phyloP scores from a whole-genome alignment of 2,329 filamentous ascomycete genomes.

The Fusarium floridanum region DNA sequence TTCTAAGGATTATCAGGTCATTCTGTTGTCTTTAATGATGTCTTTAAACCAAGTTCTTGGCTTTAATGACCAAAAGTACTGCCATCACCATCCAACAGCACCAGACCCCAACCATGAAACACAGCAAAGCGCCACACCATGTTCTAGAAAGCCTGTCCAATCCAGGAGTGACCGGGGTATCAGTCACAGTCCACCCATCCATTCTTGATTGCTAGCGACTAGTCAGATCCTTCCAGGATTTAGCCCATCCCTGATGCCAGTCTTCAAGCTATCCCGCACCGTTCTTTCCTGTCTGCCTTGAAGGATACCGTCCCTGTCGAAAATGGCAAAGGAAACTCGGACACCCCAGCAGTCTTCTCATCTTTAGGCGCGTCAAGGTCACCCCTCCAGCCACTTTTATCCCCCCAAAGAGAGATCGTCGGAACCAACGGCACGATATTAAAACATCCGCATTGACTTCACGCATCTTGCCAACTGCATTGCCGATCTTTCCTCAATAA shows the following conservation, averaged over 20 bases:
- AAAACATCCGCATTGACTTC: not conserved
- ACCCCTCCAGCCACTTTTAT: not conserved
- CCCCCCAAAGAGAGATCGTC: not conserved
- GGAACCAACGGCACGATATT: not conserved
- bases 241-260: too few species aligned
- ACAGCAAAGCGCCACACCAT: not conserved
- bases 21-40: not conserved
- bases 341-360: too few species aligned
- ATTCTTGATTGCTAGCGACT: too few species aligned
- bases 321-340: too few species aligned
- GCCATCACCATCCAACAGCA: not conserved
- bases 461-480: not conserved
- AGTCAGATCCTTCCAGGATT: too few species aligned
- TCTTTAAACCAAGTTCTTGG: not conserved
- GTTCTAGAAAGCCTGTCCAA: not conserved
- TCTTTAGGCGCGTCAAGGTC: not conserved
- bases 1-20: not conserved
- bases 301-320: too few species aligned
- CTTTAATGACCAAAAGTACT: not conserved
- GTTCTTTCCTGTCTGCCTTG: too few species aligned
- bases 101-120: not conserved
- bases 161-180: not conserved
- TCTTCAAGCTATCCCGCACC: too few species aligned
- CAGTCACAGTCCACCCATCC: not conserved
- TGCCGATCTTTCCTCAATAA: not conserved